These are phyloP conservation scores for Malus hybrid DNA, from an alignment of 331 rosid species.

Conservation along the genomic window DNA sequence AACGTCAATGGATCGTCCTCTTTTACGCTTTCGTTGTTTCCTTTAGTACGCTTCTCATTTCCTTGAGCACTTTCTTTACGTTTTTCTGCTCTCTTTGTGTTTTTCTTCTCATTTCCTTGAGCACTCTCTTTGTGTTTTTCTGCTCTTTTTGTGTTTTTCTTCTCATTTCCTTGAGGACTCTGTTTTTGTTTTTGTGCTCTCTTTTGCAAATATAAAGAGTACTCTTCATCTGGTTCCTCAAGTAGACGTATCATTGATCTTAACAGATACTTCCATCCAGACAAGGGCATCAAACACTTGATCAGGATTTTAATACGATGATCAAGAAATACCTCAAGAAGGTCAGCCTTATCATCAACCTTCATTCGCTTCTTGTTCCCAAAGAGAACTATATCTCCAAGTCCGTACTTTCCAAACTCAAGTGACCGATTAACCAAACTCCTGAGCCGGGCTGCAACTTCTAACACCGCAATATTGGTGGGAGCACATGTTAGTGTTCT, in stretches of 20 bases:
- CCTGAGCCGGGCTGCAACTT: not conserved
- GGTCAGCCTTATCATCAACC: not conserved
- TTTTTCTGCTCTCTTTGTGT: not conserved
- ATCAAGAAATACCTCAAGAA: conserved; percentile 9
- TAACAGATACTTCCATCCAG: conserved; percentile 11
- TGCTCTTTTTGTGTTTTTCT: no score
- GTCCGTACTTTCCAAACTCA: conserved; percentile 2
- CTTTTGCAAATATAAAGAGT: not conserved
- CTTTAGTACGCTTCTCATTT: not conserved
- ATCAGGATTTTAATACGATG: conserved; percentile 2
- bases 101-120: not conserved
- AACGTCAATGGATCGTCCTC: not conserved
- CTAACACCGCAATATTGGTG: not conserved
- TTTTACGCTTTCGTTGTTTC: not conserved
- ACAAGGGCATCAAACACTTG: not conserved
- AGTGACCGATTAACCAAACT: not conserved
- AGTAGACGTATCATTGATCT: conserved; percentile 10
- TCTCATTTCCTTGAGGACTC: not conserved
- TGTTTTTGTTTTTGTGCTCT: not conserved
- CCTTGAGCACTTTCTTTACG: not conserved
- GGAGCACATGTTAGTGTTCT: conserved; percentile 11
- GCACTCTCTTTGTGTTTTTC: not conserved
- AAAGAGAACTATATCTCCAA: conserved; percentile 7
- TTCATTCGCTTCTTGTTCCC: not conserved
- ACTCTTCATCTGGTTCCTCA: not conserved